Base-by-base conservation (phyloP, 306 rosid genomes). In the Hylodesmum podocarpum region DNA sequence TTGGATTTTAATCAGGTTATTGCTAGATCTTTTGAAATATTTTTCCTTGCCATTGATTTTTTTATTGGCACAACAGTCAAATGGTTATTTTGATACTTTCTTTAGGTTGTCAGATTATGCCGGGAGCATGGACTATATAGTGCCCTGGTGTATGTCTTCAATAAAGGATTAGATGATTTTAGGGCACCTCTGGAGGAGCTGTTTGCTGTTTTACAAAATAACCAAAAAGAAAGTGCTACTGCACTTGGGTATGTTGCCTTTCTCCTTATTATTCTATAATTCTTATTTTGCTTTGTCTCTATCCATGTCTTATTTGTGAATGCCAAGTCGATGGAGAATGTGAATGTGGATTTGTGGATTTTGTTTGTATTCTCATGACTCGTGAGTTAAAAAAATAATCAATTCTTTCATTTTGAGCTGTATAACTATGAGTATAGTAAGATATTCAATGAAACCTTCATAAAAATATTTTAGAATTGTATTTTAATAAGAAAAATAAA, bases 1-100 rank as follows among this genome's bases (percentile, higher is more conserved):
- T 92, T 95, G 84, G 97, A 95, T 90, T 95, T 95, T 81, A 92
- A 92, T 84, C 98, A 95, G 98, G 98, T 92, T 61, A 50, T 66
- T 80, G 75, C 78, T 84, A 46, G 47, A 78, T 59, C 62, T 78
- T 79, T 79, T 74, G 54, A 59, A 53, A 65, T 62, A 11, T 44
- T 63, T 83, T 73, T 44, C 37, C 71, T 80, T 75, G 72, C 62
- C 59, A 57, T 57, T 55, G 40, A 4, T 66, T 70, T 33, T 31
- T 81, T 75, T 79, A 61, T 62, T 57, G 46, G 78, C 76, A 72
- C 19, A 24, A 55, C 55, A 66, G 46, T 19, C 44, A 39, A 68
- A 70, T 70, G 36, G 14, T 71, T 80, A 13, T 46, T 74, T 40
- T 80, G 50, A 40, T 83, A 70, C 77, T 62, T 58, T 71, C 24